These are phyloP conservation scores for Nematodospora anomalae DNA, from an alignment of 1,139 yeast genomes.

Conservation along the genomic window DNA sequence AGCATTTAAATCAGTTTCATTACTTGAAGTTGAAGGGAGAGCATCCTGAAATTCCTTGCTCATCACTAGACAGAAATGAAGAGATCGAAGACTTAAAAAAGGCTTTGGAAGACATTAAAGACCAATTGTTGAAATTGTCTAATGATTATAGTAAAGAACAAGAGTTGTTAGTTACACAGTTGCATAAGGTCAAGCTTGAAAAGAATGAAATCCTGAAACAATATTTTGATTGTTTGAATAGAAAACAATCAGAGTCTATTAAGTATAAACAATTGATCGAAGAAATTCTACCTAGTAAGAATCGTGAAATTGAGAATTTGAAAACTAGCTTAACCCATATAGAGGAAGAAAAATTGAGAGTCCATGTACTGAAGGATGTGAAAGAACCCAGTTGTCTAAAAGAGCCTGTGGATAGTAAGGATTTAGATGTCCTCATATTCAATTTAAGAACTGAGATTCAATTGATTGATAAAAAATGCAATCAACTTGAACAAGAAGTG, in stretches of 20 bases:
- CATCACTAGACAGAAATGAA: too few species aligned
- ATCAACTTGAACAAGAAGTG: slow-evolving; percentile 19
- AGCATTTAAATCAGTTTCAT: slow-evolving; percentile 50
- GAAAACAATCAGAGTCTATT: slow-evolving; percentile 23
- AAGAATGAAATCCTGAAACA: slow-evolving; percentile 12
- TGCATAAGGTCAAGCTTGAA: slow-evolving; percentile 22
- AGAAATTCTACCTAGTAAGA: slow-evolving; percentile 23
- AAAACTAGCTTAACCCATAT: slow-evolving; percentile 17
- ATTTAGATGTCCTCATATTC: slow-evolving; percentile 23
- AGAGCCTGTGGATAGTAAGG: slow-evolving; percentile 10
- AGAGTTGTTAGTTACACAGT: slow-evolving; percentile 7
- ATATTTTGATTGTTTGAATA: slow-evolving; percentile 16
- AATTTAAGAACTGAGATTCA: slow-evolving; percentile 23
- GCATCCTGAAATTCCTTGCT: not conserved
- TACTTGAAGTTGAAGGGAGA: slow-evolving; percentile 37
- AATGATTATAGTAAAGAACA: slow-evolving; percentile 10
- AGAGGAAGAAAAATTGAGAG: slow-evolving; percentile 4
- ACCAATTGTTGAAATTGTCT: slow-evolving; percentile 10
- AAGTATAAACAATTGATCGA: slow-evolving; percentile 18
- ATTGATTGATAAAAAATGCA: slow-evolving; percentile 20
- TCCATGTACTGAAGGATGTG: not conserved
- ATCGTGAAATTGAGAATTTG: slow-evolving; percentile 24
- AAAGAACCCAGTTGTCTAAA: slow-evolving; percentile 1
- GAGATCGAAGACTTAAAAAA: slow-evolving; percentile 14
- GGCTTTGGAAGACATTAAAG: slow-evolving; percentile 16